Percentiles rank a stretch among this genome's conserved stretches.
phyloP scores from a whole-genome alignment of 805 yeast genomes.

The Metschnikowia gruessii region DNA sequence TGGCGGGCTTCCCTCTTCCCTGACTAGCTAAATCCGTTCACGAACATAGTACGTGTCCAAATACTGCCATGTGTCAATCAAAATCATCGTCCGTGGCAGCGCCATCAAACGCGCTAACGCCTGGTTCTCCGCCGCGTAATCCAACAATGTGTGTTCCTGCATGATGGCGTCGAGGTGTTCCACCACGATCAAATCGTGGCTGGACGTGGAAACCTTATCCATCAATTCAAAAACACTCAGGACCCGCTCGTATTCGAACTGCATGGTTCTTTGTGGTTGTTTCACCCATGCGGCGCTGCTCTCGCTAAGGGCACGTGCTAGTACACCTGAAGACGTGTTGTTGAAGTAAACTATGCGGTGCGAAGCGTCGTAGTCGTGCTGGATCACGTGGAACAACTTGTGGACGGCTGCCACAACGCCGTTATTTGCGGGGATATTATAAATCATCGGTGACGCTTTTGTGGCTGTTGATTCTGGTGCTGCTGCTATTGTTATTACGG shows the following conservation, averaged over 20 bases:
- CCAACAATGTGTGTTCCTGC: constrained; percentile 12
- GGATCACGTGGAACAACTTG: constrained; percentile 9
- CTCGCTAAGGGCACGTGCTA: constrained; percentile 14
- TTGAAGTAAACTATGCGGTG: constrained; percentile 16
- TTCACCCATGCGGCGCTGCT: constrained; percentile 11
- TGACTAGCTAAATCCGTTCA: background rate
- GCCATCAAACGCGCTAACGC: constrained; percentile 11
- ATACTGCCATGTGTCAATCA: constrained; percentile 17
- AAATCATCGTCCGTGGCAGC: constrained; percentile 6
- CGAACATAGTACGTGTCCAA: constrained; percentile 15
- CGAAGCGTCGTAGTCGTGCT: background rate
- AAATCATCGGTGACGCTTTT: constrained; percentile 5
- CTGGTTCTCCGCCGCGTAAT: constrained; percentile 14
- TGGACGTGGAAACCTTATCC: background rate
- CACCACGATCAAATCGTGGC: constrained; percentile 14
- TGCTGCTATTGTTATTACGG: too few relatives aligned
- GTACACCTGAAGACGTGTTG: constrained; percentile 14
- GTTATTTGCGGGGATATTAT: constrained; percentile 4
- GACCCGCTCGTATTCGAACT: constrained; percentile 19
- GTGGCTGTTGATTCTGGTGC: background rate
- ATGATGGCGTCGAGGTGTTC: constrained; percentile 18
- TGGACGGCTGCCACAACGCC: constrained; percentile 8
- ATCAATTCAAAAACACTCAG: constrained; percentile 11
- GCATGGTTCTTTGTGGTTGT: constrained; percentile 7
- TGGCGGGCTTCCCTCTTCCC: too few relatives aligned